Evolutionary conservation across 805 yeast genomes (phyloP).

Genomic region (Hanseniaspora occidentalis): DNA sequence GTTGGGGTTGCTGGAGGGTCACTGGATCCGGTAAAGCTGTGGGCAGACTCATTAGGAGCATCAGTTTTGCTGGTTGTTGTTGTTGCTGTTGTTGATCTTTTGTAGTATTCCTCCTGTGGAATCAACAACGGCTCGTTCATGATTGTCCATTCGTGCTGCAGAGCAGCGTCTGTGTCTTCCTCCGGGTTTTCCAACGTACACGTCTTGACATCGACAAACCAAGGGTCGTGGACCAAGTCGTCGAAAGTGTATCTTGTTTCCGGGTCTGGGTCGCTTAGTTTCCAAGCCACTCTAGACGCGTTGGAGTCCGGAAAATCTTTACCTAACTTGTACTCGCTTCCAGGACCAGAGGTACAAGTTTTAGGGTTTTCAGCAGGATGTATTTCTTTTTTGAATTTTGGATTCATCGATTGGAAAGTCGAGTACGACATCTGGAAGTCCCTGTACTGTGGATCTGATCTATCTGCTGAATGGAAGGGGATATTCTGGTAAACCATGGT

Average conservation of each 20-base stretch:
- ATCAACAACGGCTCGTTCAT: conserved; percentile 4
- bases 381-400: conserved; percentile 10
- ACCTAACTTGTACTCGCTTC: conserved; percentile 60
- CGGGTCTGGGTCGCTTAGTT: conserved; percentile 53
- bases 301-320: conserved; percentile 44
- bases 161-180: neutral
- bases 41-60: too few relatives aligned
- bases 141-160: neutral
- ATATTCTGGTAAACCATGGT: conserved; percentile 43
- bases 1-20: too few relatives aligned
- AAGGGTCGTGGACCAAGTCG: conserved; percentile 46
- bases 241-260: conserved; percentile 40
- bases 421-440: conserved; percentile 42
- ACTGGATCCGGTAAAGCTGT: too few relatives aligned
- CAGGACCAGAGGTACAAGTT: conserved; percentile 36
- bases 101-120: neutral
- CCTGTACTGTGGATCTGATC: conserved; percentile 37
- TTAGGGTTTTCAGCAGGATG: neutral
- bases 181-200: conserved; percentile 26
- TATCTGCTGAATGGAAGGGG: conserved; percentile 45
- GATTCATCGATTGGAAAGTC: conserved; percentile 28
- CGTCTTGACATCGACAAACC: conserved; percentile 47
- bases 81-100: neutral
- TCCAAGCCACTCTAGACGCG: conserved; percentile 63
- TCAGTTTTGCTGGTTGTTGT: neutral